Percentiles rank a stretch among this genome's conserved stretches.
Conservation (phyloP, 345 rosid genomes). For the Carallia brachiata region DNA sequence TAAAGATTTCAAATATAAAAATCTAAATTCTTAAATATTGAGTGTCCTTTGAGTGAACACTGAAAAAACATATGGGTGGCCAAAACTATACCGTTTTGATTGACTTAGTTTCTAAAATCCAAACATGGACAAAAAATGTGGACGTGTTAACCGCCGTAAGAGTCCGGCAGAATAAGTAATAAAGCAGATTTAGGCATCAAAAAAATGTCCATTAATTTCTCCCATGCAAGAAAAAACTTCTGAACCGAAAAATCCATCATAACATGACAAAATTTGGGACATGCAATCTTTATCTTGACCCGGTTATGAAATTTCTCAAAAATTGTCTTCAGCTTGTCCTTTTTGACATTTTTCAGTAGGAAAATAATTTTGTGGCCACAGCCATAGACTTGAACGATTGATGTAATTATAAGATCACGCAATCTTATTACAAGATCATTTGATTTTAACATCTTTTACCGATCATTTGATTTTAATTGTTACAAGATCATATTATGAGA, state of each 20-base stretch:
- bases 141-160: neutral
- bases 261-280: slow-evolving; percentile 10
- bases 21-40: too few relatives aligned
- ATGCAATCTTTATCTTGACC: neutral
- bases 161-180: slow-evolving; percentile 13
- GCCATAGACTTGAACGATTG: too few relatives aligned
- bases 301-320: neutral
- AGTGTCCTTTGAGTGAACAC: too few relatives aligned
- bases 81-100: neutral
- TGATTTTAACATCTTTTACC: too few relatives aligned
- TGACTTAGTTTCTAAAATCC: neutral
- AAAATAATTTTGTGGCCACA: too few relatives aligned
- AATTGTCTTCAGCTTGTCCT: too few relatives aligned
- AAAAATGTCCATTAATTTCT: slow-evolving; percentile 16
- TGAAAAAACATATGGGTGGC: neutral
- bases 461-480: too few relatives aligned
- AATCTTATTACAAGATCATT: too few relatives aligned
- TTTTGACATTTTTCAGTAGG: too few relatives aligned
- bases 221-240: slow-evolving; percentile 6
- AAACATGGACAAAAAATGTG: neutral
- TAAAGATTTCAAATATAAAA: too few relatives aligned
- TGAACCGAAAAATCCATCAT: slow-evolving; percentile 8
- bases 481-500: too few relatives aligned
- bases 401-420: too few relatives aligned
- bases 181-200: slow-evolving; percentile 24